Percentiles rank a stretch among this genome's conserved stretches.
Conservation (phyloP, 371 early-diverging fungal genomes). For the Rhizopus microsporus region DNA sequence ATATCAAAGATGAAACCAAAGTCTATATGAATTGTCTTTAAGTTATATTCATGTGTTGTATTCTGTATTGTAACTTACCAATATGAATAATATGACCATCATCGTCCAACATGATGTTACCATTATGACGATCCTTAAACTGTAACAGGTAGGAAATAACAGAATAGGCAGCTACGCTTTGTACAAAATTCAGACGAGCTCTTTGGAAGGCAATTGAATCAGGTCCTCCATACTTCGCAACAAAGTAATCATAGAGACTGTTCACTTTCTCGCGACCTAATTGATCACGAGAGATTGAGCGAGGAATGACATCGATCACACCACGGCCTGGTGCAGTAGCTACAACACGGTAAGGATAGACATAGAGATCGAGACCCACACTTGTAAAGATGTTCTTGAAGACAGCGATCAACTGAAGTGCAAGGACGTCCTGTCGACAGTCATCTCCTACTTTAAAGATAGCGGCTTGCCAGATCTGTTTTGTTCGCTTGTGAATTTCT, state of each 20-base stretch:
- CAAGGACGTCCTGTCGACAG: constrained; percentile 98
- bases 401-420: constrained; percentile 96
- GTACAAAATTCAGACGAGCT: constrained; percentile 95
- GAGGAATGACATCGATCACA: constrained; percentile 99
- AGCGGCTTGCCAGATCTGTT: constrained; percentile 76
- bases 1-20: constrained; percentile 99
- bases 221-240: constrained; percentile 92
- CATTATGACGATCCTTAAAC: constrained; percentile 99
- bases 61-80: constrained; percentile 44
- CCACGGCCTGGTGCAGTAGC: constrained; percentile 98
- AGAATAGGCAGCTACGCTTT: constrained; percentile 97
- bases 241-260: constrained; percentile 93
- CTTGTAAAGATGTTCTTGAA: constrained; percentile 96
- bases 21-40: constrained; percentile 54
- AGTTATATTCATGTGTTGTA: background rate
- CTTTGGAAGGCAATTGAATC: constrained; percentile 90
- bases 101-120: constrained; percentile 99
- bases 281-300: constrained; percentile 97
- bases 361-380: constrained; percentile 92
- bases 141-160: constrained; percentile 95
- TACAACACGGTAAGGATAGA: constrained; percentile 98
- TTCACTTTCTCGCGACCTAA: constrained; percentile 99
- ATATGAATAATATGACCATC: constrained; percentile 98
- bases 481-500: constrained; percentile 30
- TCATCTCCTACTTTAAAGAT: constrained; percentile 99